Base-by-base conservation (phyloP, 176 grass and related monocot genomes). In the Eragrostis nindensis region DNA sequence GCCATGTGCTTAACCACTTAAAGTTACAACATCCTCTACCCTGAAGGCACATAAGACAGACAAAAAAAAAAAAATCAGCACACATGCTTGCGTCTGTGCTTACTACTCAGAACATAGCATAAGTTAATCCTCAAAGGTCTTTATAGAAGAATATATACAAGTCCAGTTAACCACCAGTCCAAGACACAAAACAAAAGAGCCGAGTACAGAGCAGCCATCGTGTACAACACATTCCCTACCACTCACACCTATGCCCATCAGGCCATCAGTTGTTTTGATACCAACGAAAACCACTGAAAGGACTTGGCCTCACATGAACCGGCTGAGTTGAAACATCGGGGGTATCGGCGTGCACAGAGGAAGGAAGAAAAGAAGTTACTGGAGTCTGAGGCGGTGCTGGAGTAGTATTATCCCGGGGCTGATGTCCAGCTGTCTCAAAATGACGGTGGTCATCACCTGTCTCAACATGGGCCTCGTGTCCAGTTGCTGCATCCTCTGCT, bases 271-370 rank as follows among this genome's bases (percentile, higher is more conserved):
- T 73, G 21, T 50, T 26, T 61, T 62, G 53, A 26, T 82, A 82
- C 68, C 79, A 82, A 49, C 7, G 14, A 38, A 82, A 72, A 13
- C 42, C 15, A 32, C 68, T 71, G 56, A 73, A 82, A 12, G 68
- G 68, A 49, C 55, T 63, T 62, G 15, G 44, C 57, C 80, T 64
- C 30, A 42, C 57, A 65, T 14, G 9, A 9, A 17, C 45, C 19
- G n/a, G 70, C 80, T 74, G 70, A 83, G 30, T n/a, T 73, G 45
- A 83, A 27, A 21, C 70, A 74, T 16, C 15, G 11, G 47, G 38
- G 47, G 22, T 22, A 11, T 40, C 2, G 0, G 32, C 9, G 0
- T 56, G 49, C 49, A 29, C 43, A 38, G 16, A 5, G 64, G 21
- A 48, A 68, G 48, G n/a, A 56, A 38, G 25, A 56, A 18, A 39